These are phyloP conservation scores for Wickerhamomyces sydowiorum DNA, from an alignment of 805 yeast species.

Conservation along the genomic window DNA sequence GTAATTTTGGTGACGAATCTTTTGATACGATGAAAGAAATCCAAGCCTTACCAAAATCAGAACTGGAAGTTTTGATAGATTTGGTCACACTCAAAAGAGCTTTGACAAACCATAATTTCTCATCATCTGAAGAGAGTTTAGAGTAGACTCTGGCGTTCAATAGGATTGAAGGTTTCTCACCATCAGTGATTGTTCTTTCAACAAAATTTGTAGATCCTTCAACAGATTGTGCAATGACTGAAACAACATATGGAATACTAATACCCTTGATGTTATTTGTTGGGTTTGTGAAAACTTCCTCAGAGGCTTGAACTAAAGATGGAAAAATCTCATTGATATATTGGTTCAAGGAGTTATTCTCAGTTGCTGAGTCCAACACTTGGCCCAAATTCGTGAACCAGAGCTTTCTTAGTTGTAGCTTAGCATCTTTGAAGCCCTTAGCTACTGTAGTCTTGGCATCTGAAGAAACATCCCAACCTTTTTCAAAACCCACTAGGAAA, in stretches of 20 bases:
- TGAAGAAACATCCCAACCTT: slow-evolving; percentile 12
- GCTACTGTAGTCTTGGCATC: slow-evolving; percentile 21
- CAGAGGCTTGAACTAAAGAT: slow-evolving; percentile 25
- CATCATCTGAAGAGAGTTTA: slow-evolving; percentile 40
- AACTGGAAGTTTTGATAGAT: slow-evolving; percentile 13
- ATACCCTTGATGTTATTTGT: slow-evolving; percentile 38
- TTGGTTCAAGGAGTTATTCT: slow-evolving; percentile 4
- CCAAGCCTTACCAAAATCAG: slow-evolving; percentile 36
- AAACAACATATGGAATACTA: slow-evolving; percentile 47
- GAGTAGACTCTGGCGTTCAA: slow-evolving; percentile 41
- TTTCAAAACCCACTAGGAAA: slow-evolving; percentile 26
- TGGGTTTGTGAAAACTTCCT: slow-evolving; percentile 47
- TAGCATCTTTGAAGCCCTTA: slow-evolving; percentile 62
- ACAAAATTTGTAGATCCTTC: slow-evolving; percentile 23
- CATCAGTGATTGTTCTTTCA: slow-evolving; percentile 27
- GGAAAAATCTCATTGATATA: slow-evolving; percentile 21
- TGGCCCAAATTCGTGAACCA: slow-evolving; percentile 59
- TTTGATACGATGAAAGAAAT: slow-evolving; percentile 41
- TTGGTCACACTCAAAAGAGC: slow-evolving; percentile 34
- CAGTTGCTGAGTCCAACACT: slow-evolving; percentile 14
- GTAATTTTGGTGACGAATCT: slow-evolving; percentile 11
- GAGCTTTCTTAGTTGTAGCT: slow-evolving; percentile 50
- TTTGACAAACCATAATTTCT: slow-evolving; percentile 46
- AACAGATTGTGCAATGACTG: slow-evolving; percentile 21
- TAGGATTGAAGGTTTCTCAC: slow-evolving; percentile 42